Evolutionary conservation across 2,329 filamentous ascomycete species (phyloP).

Genomic region (Endoconidiophora laricicola): DNA sequence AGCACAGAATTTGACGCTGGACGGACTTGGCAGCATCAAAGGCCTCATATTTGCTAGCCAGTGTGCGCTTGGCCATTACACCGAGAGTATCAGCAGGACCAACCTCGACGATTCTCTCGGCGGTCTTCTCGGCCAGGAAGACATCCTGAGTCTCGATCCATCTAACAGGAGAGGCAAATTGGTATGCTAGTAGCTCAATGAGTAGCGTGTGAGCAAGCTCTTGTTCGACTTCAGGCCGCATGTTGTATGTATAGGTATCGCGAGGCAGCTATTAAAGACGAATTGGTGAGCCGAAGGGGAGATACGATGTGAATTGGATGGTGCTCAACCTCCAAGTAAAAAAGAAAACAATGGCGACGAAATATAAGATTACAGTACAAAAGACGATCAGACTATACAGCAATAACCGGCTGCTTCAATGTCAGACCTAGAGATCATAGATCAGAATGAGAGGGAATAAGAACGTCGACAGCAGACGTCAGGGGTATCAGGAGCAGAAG

Average conservation of each 20-base stretch:
- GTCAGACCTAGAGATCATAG: neutral
- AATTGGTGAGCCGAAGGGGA: neutral
- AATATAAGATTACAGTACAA: conserved; percentile 1
- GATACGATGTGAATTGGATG: conserved; percentile 3
- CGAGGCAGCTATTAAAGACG: conserved; percentile 2
- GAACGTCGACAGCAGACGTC: conserved; percentile 3
- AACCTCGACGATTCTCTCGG: conserved; percentile 94
- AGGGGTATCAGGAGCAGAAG: conserved; percentile 8
- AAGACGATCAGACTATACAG: neutral
- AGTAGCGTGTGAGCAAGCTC: conserved; percentile 97
- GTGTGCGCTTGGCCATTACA: conserved; percentile 90
- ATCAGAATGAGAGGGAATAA: conserved; percentile 6
- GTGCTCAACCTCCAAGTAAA: neutral
- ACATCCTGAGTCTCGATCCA: conserved; percentile 99
- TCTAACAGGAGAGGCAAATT: conserved; percentile 95
- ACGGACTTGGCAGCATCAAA: conserved; percentile 95
- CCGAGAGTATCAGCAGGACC: conserved; percentile 93
- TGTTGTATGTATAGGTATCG: conserved; percentile 29
- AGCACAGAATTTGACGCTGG: conserved; percentile 93
- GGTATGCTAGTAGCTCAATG: conserved; percentile 96
- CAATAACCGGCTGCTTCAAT: too few species aligned
- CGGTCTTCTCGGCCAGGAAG: conserved; percentile 86
- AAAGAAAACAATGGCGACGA: conserved; percentile 1
- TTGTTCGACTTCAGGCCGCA: conserved; percentile 98
- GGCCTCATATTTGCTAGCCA: conserved; percentile 95